A percentile compares a stretch with the other conserved stretches of the same genome.
These are phyloP conservation scores for Salix caprea DNA, from an alignment of 345 rosid genomes.

Conservation along the genomic window DNA sequence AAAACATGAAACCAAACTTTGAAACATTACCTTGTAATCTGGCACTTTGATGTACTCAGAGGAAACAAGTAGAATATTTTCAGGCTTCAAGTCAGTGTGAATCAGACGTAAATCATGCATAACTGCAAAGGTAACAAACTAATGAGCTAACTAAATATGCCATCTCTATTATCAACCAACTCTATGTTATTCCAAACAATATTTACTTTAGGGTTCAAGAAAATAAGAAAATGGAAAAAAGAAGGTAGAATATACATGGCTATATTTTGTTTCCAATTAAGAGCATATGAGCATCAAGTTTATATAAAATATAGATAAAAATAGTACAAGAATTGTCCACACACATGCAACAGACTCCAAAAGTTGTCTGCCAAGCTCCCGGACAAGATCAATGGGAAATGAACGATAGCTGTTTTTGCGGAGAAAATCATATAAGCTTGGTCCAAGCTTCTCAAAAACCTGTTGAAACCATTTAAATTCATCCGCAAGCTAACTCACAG, in stretches of 20 bases:
- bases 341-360: constrained; percentile 33
- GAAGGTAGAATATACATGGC: constrained; percentile 8
- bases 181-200: constrained; percentile 5
- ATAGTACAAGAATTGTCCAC: constrained; percentile 50
- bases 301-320: constrained; percentile 38
- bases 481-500: constrained; percentile 37
- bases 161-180: constrained; percentile 11
- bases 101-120: constrained; percentile 71
- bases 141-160: constrained; percentile 11
- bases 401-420: constrained; percentile 29
- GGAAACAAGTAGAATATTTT: constrained; percentile 74
- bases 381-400: constrained; percentile 28
- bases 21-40: constrained; percentile 52
- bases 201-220: neutral
- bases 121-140: constrained; percentile 40
- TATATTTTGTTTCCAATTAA: constrained; percentile 7
- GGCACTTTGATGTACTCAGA: constrained; percentile 71
- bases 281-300: constrained; percentile 23
- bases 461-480: constrained; percentile 24
- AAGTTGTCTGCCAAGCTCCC: constrained; percentile 33
- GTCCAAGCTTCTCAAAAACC: constrained; percentile 31
- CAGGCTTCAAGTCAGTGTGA: constrained; percentile 85
- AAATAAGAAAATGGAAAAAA: neutral
- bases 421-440: constrained; percentile 30
- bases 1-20: neutral